Conservation (phyloP, 2,329 filamentous ascomycete genomes). For the Diaporthe sp. region DNA sequence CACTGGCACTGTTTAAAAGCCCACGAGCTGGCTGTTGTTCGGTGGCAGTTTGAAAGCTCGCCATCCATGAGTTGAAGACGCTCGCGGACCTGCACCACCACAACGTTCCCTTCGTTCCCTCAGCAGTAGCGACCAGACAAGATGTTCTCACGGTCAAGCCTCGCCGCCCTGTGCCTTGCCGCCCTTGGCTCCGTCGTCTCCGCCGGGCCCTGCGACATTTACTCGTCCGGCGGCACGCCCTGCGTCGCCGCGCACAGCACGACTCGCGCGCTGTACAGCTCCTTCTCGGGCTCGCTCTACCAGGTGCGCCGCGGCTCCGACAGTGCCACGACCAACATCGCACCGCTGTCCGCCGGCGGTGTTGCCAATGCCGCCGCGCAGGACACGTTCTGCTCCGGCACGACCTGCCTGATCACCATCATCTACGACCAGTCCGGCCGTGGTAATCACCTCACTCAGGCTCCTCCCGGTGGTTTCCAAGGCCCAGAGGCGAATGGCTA, state of each 20-base stretch:
- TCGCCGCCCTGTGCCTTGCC: slow-evolving; percentile 52
- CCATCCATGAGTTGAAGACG: background rate
- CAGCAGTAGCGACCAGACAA: slow-evolving; percentile 9
- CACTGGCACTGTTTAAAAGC: background rate
- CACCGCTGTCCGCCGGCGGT: slow-evolving; percentile 69
- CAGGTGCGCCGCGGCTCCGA: slow-evolving; percentile 71
- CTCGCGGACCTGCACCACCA: background rate
- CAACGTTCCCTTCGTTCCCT: background rate
- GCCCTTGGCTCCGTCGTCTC: slow-evolving; percentile 57
- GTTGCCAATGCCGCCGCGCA: slow-evolving; percentile 74
- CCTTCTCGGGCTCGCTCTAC: slow-evolving; percentile 69
- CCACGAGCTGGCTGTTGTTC: background rate
- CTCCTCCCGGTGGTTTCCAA: slow-evolving; percentile 68
- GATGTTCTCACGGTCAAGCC: slow-evolving; percentile 39
- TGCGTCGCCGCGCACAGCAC: slow-evolving; percentile 76
- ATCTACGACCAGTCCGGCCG: slow-evolving; percentile 77
- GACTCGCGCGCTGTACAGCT: slow-evolving; percentile 72
- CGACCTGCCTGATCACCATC: slow-evolving; percentile 73
- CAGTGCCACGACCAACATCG: slow-evolving; percentile 60
- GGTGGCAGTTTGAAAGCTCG: background rate
- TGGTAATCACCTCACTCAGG: slow-evolving; percentile 74
- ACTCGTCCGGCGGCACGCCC: slow-evolving; percentile 69
- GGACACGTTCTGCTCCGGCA: slow-evolving; percentile 71
- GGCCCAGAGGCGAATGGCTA: slow-evolving; percentile 70
- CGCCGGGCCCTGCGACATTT: slow-evolving; percentile 74